A percentile compares a stretch with the other conserved stretches of the same genome.
These are phyloP conservation scores for Termitomyces sp. DNA, from an alignment of 768 basidiomycete species.

Conservation along the genomic window DNA sequence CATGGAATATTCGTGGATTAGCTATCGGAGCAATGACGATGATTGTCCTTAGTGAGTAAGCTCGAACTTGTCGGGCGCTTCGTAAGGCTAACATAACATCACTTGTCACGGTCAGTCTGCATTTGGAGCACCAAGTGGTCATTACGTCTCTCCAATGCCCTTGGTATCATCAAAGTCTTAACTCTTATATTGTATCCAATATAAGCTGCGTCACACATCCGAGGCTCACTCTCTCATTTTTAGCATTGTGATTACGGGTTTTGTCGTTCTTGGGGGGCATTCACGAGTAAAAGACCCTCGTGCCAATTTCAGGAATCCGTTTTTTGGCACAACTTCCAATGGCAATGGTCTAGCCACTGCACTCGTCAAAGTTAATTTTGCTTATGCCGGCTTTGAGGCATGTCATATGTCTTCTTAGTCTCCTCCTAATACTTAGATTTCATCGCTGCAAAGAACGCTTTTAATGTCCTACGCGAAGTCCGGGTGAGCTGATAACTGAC, in stretches of 20 bases:
- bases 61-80: not conserved
- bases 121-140: constrained; percentile 32
- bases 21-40: constrained; percentile 27
- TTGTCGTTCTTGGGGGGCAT: constrained; percentile 54
- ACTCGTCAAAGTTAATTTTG: constrained; percentile 31
- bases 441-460: constrained; percentile 26
- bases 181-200: constrained; percentile 24
- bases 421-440: no score
- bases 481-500: constrained; percentile 12
- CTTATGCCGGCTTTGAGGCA: constrained; percentile 32
- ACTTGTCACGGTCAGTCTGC: constrained; percentile 18
- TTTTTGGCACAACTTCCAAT: constrained; percentile 45
- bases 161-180: constrained; percentile 26
- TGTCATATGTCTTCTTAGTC: not conserved
- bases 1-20: constrained; percentile 29
- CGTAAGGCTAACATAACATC: not conserved
- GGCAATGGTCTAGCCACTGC: constrained; percentile 38
- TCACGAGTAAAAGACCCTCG: constrained; percentile 52
- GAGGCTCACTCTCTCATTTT: not conserved
- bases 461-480: constrained; percentile 42
- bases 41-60: constrained; percentile 22
- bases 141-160: constrained; percentile 27
- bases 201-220: not conserved
- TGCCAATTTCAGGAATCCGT: constrained; percentile 51
- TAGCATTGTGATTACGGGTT: constrained; percentile 47